Conservation (phyloP, 805 yeast genomes). For the Kuraishia piskuri region DNA sequence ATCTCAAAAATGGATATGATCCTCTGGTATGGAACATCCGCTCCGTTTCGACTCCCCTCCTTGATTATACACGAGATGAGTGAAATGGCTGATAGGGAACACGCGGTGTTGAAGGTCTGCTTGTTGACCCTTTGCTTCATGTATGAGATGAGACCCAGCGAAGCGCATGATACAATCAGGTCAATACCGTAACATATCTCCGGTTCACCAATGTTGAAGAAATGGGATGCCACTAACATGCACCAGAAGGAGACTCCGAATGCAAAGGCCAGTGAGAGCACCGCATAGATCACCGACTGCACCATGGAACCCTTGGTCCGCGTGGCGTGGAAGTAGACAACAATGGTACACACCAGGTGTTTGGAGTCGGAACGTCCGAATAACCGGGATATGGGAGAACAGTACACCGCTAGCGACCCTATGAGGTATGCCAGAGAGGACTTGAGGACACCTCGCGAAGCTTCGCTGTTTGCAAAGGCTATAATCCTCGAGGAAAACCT, state of each 20-base stretch:
- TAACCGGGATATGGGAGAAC: slow-evolving; percentile 34
- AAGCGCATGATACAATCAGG: slow-evolving; percentile 40
- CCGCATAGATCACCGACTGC: slow-evolving; percentile 59
- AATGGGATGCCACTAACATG: slow-evolving; percentile 39
- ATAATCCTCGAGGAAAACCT: background rate
- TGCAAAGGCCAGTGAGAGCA: slow-evolving; percentile 43
- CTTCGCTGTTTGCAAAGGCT: background rate
- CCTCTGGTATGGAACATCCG: slow-evolving; percentile 45
- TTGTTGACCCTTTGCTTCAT: slow-evolving; percentile 59
- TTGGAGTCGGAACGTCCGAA: slow-evolving; percentile 66
- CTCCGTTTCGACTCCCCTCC: slow-evolving; percentile 60
- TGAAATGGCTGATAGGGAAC: slow-evolving; percentile 67
- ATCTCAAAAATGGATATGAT: slow-evolving; percentile 47
- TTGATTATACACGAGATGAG: slow-evolving; percentile 63
- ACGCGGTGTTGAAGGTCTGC: slow-evolving; percentile 73
- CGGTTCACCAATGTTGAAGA: slow-evolving; percentile 35
- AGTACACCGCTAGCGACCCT: slow-evolving; percentile 68
- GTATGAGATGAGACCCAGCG: slow-evolving; percentile 61
- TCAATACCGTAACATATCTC: slow-evolving; percentile 44
- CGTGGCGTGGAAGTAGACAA: slow-evolving; percentile 80
- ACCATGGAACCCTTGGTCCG: slow-evolving; percentile 75
- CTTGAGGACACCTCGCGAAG: slow-evolving; percentile 33
- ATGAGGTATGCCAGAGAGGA: slow-evolving; percentile 68
- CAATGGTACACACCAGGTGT: slow-evolving; percentile 75
- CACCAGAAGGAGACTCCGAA: slow-evolving; percentile 43